phyloP scores from a whole-genome alignment of 495 filamentous ascomycete genomes.

The Aspergillus homomorphus region DNA sequence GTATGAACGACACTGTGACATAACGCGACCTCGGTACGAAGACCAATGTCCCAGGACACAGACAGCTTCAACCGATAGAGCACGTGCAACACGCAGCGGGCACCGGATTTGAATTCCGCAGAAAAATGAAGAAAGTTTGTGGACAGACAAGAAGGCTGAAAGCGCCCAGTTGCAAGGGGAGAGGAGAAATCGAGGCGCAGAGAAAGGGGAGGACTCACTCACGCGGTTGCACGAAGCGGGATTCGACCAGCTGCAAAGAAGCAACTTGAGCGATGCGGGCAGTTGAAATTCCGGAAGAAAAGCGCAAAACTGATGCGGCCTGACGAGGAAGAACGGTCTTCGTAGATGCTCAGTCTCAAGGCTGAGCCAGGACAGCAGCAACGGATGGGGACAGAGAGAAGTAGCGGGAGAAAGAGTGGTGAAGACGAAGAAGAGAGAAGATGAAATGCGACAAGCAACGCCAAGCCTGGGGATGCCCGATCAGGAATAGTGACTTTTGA shows the following conservation, averaged over 20 bases:
- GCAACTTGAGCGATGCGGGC: not conserved
- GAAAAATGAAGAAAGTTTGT: not conserved
- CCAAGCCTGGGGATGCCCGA: conserved; percentile 4
- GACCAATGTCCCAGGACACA: not conserved
- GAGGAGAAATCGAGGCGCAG: not conserved
- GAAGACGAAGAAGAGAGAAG: not conserved
- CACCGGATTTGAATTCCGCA: not conserved
- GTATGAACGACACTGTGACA: not conserved
- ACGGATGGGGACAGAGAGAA: not conserved
- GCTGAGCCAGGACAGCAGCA: not conserved
- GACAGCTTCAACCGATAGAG: not conserved
- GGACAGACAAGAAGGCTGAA: not conserved
- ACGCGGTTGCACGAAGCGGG: conserved; percentile 3
- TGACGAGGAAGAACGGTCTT: not conserved
- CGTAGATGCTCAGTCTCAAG: not conserved
- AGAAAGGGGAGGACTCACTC: not conserved
- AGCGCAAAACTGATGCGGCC: not conserved
- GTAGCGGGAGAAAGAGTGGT: not conserved
- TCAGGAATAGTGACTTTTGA: not conserved
- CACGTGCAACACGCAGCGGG: not conserved
- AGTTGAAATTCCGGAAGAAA: not conserved
- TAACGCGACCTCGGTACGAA: not conserved
- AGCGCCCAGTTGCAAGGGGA: not conserved
- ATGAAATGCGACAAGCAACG: conserved; percentile 3
- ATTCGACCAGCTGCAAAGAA: not conserved